Base-by-base conservation (phyloP, 140 eudicot genomes). In the Stevia rebaudiana region DNA sequence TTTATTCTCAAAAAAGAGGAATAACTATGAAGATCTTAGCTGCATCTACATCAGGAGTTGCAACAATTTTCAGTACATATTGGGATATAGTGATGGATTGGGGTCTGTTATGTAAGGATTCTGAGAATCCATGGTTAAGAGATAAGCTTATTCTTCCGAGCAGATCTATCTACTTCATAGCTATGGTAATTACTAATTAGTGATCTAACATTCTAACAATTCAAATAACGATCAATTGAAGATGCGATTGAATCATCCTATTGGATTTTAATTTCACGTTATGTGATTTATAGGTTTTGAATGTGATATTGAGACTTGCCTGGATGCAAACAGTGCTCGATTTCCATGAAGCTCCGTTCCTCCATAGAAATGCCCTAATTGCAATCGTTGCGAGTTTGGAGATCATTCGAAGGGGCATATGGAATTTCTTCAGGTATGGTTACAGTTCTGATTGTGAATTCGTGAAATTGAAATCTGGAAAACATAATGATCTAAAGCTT, bases 51-150 rank as follows among this genome's bases (percentile, higher is more conserved):
- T 89, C 97, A 1, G 77, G 63, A 12, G 39, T 86, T 28, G 86
- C 97, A 7, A 83, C 91, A 9, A 58, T 86, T n/a, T 67, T 39
- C 19, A 74, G 39, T 68, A 86, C 92, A 2, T 89, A 89, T 58
- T 89, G 97, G 97, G 97, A 89, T 63, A 17, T 89, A 16, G 91
- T 89, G 5, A 74, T 25, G 17, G 97, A 89, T 69, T 86, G 92
- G 95, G 97, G 95, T 31, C 83, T 89, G 47, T 69, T 89, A 47
- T 13, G 69, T 17, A 72, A 40, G 74, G 65, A 70, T 24, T 81
- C 95, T 5, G 80, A 52, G 42, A 86, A 89, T 57, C 88, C 88
- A 12, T 86, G 83, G 88, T 73, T 89, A 55, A 75, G 97, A 75
- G 97, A 89, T 40, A 83, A 89, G 41, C 92, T 89, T 31, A 56